These are phyloP conservation scores for Nemania bipapillata DNA, from an alignment of 2,329 filamentous ascomycete species.

Conservation along the genomic window DNA sequence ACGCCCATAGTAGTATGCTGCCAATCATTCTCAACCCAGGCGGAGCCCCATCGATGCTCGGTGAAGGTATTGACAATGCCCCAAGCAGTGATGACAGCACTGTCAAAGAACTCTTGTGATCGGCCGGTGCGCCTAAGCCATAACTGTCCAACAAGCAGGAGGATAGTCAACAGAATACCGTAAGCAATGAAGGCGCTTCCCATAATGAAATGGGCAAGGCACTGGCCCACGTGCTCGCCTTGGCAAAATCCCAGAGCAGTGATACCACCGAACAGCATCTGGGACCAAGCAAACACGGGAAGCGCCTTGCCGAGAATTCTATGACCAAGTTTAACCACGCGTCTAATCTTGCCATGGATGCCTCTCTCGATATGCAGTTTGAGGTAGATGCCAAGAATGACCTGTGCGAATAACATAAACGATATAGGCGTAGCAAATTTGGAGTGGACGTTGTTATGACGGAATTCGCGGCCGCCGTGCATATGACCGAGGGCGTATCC, in stretches of 20 bases:
- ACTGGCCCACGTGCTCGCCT: slow-evolving; percentile 90
- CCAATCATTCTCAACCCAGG: slow-evolving; percentile 92
- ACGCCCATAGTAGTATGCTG: slow-evolving; percentile 99
- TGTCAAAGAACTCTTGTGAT: slow-evolving; percentile 97
- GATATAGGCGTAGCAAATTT: slow-evolving; percentile 83
- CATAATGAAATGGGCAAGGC: slow-evolving; percentile 98
- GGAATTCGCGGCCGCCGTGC: slow-evolving; percentile 89
- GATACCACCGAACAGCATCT: slow-evolving; percentile 97
- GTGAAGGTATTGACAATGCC: slow-evolving; percentile 98
- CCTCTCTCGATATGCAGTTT: slow-evolving; percentile 89
- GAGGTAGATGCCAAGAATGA: slow-evolving; percentile 84
- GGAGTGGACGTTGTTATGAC: slow-evolving; percentile 78
- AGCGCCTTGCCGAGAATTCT: slow-evolving; percentile 86
- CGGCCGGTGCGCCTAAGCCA: slow-evolving; percentile 85
- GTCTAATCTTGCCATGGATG: slow-evolving; percentile 80
- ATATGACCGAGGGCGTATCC: slow-evolving; percentile 92
- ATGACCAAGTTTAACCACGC: slow-evolving; percentile 76
- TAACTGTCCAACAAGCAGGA: slow-evolving; percentile 86
- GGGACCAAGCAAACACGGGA: slow-evolving; percentile 86
- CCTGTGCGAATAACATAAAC: slow-evolving; percentile 79
- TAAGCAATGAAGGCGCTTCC: slow-evolving; percentile 96
- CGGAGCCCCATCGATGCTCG: slow-evolving; percentile 90
- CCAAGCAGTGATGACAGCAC: slow-evolving; percentile 89
- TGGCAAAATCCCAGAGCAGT: slow-evolving; percentile 92
- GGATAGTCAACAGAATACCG: slow-evolving; percentile 84